Base-by-base conservation (phyloP, 2,329 filamentous ascomycete genomes). In the Penicillium concentricum region DNA sequence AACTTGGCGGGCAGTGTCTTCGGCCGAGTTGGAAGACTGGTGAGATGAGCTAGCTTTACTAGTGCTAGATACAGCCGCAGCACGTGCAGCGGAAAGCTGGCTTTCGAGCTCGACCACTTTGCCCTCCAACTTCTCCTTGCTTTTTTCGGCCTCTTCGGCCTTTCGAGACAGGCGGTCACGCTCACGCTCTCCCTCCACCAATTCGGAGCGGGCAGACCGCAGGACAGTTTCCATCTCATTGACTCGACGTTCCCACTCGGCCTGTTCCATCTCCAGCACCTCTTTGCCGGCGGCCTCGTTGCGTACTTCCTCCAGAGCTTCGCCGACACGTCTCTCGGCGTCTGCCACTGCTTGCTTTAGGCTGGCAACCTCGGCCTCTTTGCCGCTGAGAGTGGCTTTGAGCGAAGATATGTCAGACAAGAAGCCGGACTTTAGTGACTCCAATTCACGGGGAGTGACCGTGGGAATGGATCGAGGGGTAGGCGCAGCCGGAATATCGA, bases 401-500 rank as follows among this genome's bases (percentile, higher is more conserved):
- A 99, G 84, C n/a, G 90, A 91, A 60, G 91, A 96, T 58, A 99
- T 96, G 71, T 97, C 91, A 0, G 92, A 96, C 50, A 95, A 82
- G 67, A 96, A 95, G 24, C 84, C 84, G 0, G 92, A 97, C 73
- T 97, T 97, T 58, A 97, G 81, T 15, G 89, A 90, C 72, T 99
- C 94, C 2, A 97, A 81, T 76, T 99, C 94, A 34, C 94, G 87
- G 2, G 94, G 90, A 2, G 92, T 96, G 64, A 97, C 89, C 9
- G 88, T 91, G 0, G 94, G 94, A 37, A 97, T 84, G 54, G 91
- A 96, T 60, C 93, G 87, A 15, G 94, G 94, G 0, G 94, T 97
- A 2, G 93, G 92, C 64, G 92, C 87, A 0, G 93, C 91, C n/a
- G 92, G 92, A 10, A 97, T 89, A 67, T 97, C 94, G 70, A 95